phyloP scores from a whole-genome alignment of 192 early-diverging fungal species.

The Coemansia sp. region DNA sequence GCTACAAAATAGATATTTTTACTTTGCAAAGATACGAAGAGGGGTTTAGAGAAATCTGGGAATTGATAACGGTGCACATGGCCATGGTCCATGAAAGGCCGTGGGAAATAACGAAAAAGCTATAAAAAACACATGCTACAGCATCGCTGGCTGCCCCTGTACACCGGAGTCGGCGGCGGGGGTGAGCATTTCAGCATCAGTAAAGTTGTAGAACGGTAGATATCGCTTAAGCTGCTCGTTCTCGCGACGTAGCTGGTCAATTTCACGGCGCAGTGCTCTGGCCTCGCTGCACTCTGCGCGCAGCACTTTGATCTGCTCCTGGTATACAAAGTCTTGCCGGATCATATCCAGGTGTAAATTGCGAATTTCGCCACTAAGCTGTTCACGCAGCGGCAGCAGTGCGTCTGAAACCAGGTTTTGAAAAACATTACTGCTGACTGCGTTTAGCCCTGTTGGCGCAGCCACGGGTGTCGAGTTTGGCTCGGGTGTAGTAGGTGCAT shows the following conservation, averaged over 20 bases:
- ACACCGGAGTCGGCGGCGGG: neutral
- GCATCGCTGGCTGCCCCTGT: neutral
- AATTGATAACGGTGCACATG: neutral
- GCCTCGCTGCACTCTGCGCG: constrained; percentile 34
- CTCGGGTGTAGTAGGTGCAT: constrained; percentile 4
- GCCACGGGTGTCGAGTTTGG: neutral
- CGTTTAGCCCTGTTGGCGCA: constrained; percentile 5
- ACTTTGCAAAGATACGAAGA: neutral
- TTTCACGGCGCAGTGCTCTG: constrained; percentile 28
- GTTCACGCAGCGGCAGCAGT: constrained; percentile 39
- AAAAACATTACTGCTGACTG: constrained; percentile 32
- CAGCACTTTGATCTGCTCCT: constrained; percentile 38
- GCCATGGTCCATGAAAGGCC: neutral
- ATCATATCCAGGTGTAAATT: constrained; percentile 51
- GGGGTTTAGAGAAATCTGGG: neutral
- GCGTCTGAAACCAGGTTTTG: constrained; percentile 42
- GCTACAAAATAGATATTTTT: neutral
- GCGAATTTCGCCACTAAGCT: constrained; percentile 43
- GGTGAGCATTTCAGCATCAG: neutral
- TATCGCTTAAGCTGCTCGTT: constrained; percentile 44
- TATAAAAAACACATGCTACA: neutral
- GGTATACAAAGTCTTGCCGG: constrained; percentile 39
- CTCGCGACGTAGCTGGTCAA: constrained; percentile 39
- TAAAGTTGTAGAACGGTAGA: constrained; percentile 27
- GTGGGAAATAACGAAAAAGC: constrained; percentile 5